These are phyloP conservation scores for Arctium lappa DNA, from an alignment of 129 eudicot genomes.

Conservation along the genomic window DNA sequence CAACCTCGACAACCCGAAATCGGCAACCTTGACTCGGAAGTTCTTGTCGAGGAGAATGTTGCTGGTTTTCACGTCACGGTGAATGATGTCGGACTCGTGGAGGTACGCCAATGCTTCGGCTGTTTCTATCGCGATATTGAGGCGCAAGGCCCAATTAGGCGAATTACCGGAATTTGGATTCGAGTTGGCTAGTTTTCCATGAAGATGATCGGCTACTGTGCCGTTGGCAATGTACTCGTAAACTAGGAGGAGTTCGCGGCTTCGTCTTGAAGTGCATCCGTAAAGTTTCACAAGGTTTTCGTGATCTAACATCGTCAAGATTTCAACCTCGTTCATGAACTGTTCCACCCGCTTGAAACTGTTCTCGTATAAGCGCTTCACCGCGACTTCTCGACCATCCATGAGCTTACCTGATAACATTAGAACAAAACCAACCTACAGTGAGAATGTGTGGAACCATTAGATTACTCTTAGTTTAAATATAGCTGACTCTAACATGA, in stretches of 20 bases:
- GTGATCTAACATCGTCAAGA: conserved; percentile 49
- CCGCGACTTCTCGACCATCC: conserved; percentile 42
- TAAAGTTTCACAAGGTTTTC: conserved; percentile 60
- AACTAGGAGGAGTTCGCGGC: conserved; percentile 73
- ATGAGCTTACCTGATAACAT: conserved; percentile 19
- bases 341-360: conserved; percentile 33
- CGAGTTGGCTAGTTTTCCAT: conserved; percentile 55
- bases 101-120: conserved; percentile 81
- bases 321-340: conserved; percentile 38
- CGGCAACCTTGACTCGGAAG: conserved; percentile 38
- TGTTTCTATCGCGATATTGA: conserved; percentile 71
- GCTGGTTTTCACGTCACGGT: conserved; percentile 40
- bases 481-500: too few relatives aligned
- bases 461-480: too few relatives aligned
- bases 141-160: conserved; percentile 56
- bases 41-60: conserved; percentile 31
- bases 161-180: background rate
- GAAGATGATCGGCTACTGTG: conserved; percentile 85
- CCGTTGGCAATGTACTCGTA: conserved; percentile 82
- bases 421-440: background rate
- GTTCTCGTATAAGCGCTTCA: conserved; percentile 32
- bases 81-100: conserved; percentile 45
- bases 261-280: conserved; percentile 76
- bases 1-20: conserved; percentile 45
- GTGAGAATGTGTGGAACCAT: background rate